phyloP scores from a whole-genome alignment of 2,329 filamentous ascomycete genomes.

The Magnaporthiopsis rhizophila region DNA sequence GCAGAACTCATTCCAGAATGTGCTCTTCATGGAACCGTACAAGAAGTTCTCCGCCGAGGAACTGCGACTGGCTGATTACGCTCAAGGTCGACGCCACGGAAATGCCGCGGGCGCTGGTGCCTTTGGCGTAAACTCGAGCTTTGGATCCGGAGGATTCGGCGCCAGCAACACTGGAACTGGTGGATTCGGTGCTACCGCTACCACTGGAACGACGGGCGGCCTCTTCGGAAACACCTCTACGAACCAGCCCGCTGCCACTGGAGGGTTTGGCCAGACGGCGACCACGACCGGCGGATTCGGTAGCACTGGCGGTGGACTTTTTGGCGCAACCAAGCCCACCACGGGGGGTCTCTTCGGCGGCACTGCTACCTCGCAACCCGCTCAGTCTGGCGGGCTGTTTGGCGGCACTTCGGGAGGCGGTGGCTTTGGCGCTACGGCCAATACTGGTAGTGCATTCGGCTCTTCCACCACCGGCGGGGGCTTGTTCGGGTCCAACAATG shows the following conservation, averaged over 20 bases:
- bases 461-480: conserved; percentile 20
- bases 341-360: conserved; percentile 29
- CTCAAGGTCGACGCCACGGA: conserved; percentile 74
- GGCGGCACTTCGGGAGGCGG: conserved; percentile 21
- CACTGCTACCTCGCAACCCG: conserved; percentile 20
- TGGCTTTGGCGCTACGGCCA: conserved; percentile 15
- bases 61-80: conserved; percentile 77
- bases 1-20: conserved; percentile 65
- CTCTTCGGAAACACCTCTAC: conserved; percentile 28
- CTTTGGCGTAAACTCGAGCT: conserved; percentile 58
- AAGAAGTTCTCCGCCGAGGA: conserved; percentile 88
- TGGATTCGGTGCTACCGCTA: background rate
- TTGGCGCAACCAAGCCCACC: conserved; percentile 26
- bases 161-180: conserved; percentile 28
- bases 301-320: conserved; percentile 28
- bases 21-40: conserved; percentile 72
- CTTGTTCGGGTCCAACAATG: conserved; percentile 18
- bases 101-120: conserved; percentile 70
- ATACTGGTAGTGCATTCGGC: conserved; percentile 22
- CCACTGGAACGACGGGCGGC: conserved; percentile 18
- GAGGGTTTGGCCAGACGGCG: conserved; percentile 21
- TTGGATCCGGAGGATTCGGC: conserved; percentile 41
- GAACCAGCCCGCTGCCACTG: conserved; percentile 26
- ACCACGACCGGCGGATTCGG: conserved; percentile 31
- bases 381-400: conserved; percentile 29